Evolutionary conservation across 1,139 yeast genomes (phyloP), one percentile per base, ranked within the genome.

Genomic region (Suhomyces choctaworum): DNA sequence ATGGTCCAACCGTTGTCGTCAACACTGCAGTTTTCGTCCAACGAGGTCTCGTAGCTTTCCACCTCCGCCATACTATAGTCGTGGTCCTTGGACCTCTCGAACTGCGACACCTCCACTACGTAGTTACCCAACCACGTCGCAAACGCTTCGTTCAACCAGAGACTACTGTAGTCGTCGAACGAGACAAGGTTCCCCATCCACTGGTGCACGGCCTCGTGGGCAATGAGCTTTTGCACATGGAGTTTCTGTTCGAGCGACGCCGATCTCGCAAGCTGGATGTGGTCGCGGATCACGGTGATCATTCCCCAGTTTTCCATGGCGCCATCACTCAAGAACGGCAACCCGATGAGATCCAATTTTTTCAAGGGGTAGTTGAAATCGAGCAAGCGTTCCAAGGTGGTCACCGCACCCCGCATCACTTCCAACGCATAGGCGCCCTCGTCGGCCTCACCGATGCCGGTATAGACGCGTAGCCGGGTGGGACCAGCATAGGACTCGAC

Each of bases 241-340:
- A 43, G 45, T 27, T 55, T 54, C 4, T 40, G 46, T 3, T 39
- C 41, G 4, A 51, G 42, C 2, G 54, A 43, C 22, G 55, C 52
- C 3, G 35, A 27, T 1, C 34, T 25, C 10, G 63, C 68, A 31
- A 66, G 60, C 15, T 17, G 14, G 13, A 75, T 44, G 43, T 76
- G 80, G 31, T 69, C 66, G 31, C 76, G 70, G 39, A 80, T 71
- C 7, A 82, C 68, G 3, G 82, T 74, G 22, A 83, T 69, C 61
- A 82, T 60, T 3, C 87, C 85, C 77, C 84, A 80, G 51, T 83
- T 82, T 53, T 84, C 94, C 81, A 82, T 84, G 4, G 86, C 92
- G 40, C 86, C 84, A 54, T 83, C 90, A 22, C 78, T 69, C 40
- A 84, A 65, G 47, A 79, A 82, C 5, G 92, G 92, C 10, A 84